Evolutionary conservation across 208 protist genomes (phyloP), one percentile per base, ranked within the genome.

Genomic region (Wallacemonas collosoma): DNA sequence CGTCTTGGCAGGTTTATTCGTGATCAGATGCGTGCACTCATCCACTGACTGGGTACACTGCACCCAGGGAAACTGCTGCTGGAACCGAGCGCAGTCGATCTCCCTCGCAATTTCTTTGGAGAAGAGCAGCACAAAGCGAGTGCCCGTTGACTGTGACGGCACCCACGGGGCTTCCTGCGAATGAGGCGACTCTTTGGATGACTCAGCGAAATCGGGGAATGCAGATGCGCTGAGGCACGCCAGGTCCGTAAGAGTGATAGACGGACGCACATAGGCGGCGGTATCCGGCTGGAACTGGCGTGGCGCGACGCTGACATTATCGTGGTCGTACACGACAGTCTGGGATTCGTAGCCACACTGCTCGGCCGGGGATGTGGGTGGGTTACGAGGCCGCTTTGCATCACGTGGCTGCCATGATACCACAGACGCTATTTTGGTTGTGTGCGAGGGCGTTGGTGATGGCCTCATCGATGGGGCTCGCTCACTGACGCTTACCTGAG

Each of bases 1-100:
- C 40, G 89, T 88, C 57, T 83, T 82, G 39, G 79, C 80, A 51
- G 81, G 81, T 66, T 80, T 87, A n/a, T 54, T 74, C 4, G 84
- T 89, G 26, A 95, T 66, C 14, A 89, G 89, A 62, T 95, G 89
- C 47, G 87, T 95, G 78, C 89, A 93, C 26, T 84, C 85, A 43
- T 89, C 81, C 11, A 82, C 66, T 43, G 75, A 75, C 36, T 68
- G 54, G n/a, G 65, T 40, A 35, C 56, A 62, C 17, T 60, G 67
- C n/a, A 71, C 41, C 12, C 45, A 58, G 11, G 77, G 72, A 53
- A 77, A 75, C 35, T 41, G 14, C 6, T 40, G 35, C 1, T 53
- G 47, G 35, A 82, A 77, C 2, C 35, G 41, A 11, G 66, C 65
- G 40, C 65, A 72, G 65, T 82, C 64, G 35, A 74, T 53, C 5